Conservation (phyloP, 2,329 filamentous ascomycete genomes). For the Colletotrichum sp. region DNA sequence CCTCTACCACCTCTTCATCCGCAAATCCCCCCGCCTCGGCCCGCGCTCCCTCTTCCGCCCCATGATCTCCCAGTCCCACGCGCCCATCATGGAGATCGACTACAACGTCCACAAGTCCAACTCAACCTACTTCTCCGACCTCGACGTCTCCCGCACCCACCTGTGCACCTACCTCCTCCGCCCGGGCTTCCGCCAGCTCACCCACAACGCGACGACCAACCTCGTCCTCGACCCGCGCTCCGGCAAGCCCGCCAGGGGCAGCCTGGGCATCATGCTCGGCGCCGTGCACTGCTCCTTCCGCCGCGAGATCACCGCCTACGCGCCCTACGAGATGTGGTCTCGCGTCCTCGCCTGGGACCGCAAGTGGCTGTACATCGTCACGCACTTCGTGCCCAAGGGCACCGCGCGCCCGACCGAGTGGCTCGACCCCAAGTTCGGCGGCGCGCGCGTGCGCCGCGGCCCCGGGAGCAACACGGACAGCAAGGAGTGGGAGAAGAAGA, state of each 20-base stretch:
- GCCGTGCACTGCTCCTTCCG: slow-evolving; percentile 77
- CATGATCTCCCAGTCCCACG: slow-evolving; percentile 68
- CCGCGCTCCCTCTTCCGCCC: slow-evolving; percentile 76
- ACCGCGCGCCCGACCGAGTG: slow-evolving; percentile 60
- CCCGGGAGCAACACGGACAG: slow-evolving; percentile 38
- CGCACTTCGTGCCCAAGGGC: slow-evolving; percentile 72
- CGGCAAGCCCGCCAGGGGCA: slow-evolving; percentile 55
- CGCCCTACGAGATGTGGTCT: slow-evolving; percentile 76
- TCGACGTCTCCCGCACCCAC: slow-evolving; percentile 83
- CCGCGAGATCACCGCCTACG: slow-evolving; percentile 73
- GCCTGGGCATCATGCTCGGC: slow-evolving; percentile 70
- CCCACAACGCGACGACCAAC: slow-evolving; percentile 51
- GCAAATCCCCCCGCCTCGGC: slow-evolving; percentile 51
- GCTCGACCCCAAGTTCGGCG: slow-evolving; percentile 52
- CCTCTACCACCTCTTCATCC: slow-evolving; percentile 57
- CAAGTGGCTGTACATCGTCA: slow-evolving; percentile 82
- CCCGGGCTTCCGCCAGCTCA: slow-evolving; percentile 58
- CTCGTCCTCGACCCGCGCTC: slow-evolving; percentile 56
- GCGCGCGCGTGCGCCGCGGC: slow-evolving; percentile 27
- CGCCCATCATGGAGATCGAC: slow-evolving; percentile 79
- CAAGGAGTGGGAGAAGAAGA: slow-evolving; percentile 62
- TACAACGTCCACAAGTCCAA: slow-evolving; percentile 87
- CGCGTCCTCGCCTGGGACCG: slow-evolving; percentile 76
- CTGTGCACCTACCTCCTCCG: slow-evolving; percentile 74
- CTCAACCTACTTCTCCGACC: slow-evolving; percentile 85